Evolutionary conservation across 2,329 filamentous ascomycete species (phyloP).

Genomic region (Mycosphaerella sp.): DNA sequence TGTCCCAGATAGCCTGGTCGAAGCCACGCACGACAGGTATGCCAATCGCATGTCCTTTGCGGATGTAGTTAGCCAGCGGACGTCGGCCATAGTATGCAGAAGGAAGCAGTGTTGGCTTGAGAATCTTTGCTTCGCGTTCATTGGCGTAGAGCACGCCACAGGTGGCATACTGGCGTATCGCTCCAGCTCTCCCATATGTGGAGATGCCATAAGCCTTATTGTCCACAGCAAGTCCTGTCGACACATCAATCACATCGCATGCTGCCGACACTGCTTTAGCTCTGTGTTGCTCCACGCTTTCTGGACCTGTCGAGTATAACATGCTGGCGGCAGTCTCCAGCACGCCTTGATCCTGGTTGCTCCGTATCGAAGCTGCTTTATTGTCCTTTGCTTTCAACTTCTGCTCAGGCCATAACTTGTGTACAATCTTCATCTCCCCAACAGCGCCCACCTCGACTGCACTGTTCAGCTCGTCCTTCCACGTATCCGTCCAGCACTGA

Average conservation of each 20-base stretch:
- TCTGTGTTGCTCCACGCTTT: constrained; percentile 42
- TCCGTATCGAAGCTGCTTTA: constrained; percentile 33
- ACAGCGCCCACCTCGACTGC: constrained; percentile 83
- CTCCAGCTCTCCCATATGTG: constrained; percentile 39
- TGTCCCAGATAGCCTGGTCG: constrained; percentile 68
- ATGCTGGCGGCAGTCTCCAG: constrained; percentile 24
- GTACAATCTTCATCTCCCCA: constrained; percentile 85
- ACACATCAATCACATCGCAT: constrained; percentile 45
- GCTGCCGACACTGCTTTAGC: constrained; percentile 41
- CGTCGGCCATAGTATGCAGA: constrained; percentile 77
- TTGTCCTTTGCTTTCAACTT: constrained; percentile 49
- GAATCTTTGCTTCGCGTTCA: constrained; percentile 66
- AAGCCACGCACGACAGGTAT: constrained; percentile 88
- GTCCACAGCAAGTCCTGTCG: constrained; percentile 44
- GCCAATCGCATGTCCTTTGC: constrained; percentile 75
- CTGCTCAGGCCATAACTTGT: constrained; percentile 72
- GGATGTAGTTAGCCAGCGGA: constrained; percentile 72
- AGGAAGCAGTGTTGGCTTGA: constrained; percentile 78
- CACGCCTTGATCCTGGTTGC: constrained; percentile 7
- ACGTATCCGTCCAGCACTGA: constrained; percentile 76
- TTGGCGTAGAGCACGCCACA: constrained; percentile 87
- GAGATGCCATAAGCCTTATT: constrained; percentile 45
- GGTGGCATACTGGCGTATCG: constrained; percentile 57
- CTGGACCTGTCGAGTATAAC: constrained; percentile 31
- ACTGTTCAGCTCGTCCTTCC: constrained; percentile 83